phyloP scores from a whole-genome alignment of 345 rosid species.

The Aurinia saxatilis region DNA sequence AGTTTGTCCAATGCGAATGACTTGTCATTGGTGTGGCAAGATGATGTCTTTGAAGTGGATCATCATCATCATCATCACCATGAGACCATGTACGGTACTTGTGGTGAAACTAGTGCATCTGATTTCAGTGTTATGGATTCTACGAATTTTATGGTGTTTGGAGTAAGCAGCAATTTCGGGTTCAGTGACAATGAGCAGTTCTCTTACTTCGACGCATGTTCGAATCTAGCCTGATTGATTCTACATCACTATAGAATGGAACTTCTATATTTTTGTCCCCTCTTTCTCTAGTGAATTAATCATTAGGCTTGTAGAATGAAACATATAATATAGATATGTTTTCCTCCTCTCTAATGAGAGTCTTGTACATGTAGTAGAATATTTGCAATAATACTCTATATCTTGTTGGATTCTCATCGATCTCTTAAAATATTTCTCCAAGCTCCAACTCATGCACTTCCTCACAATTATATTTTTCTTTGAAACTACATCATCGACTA shows the following conservation, averaged over 20 bases:
- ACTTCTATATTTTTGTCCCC: too few species aligned
- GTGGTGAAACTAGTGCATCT: conserved; percentile 12
- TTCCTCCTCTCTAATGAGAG: neutral
- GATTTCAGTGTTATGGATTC: neutral
- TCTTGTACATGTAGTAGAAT: neutral
- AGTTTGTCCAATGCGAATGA: conserved; percentile 12
- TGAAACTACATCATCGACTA: neutral
- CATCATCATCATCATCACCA: conserved; percentile 24
- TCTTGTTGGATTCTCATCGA: neutral
- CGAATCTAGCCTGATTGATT: neutral
- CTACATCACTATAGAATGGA: neutral
- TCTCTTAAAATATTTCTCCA: neutral
- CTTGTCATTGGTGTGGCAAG: conserved; percentile 24
- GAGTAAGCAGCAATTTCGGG: conserved; percentile 4
- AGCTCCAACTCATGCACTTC: neutral
- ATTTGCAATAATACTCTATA: neutral
- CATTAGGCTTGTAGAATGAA: conserved; percentile 1
- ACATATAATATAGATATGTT: conserved; percentile 1
- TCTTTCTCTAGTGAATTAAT: neutral
- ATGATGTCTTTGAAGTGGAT: conserved; percentile 7
- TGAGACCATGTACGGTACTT: neutral
- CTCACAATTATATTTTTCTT: too few species aligned
- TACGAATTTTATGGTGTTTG: neutral
- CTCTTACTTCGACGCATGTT: conserved; percentile 1
- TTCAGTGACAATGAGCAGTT: conserved; percentile 7